Evolutionary conservation across 805 yeast species (phyloP), one percentile per base, ranked within the genome.

Genomic region (Ogataea polymorpha): DNA sequence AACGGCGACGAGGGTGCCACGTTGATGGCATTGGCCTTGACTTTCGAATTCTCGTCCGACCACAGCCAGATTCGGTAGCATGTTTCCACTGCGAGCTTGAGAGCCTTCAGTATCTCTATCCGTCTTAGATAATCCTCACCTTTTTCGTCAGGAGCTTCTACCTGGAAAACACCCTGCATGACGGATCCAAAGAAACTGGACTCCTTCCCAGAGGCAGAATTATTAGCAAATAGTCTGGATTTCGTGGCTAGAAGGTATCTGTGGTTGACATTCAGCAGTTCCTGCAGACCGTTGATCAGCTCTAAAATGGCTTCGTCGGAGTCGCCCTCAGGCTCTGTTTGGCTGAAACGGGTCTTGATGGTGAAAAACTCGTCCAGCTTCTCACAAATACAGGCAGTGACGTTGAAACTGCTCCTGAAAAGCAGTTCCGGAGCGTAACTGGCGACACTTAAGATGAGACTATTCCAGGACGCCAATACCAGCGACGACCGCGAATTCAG

Each of bases 101-200:
- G 75, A 5, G 89, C 74, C 33, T 77, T 65, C n/a, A 82, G 61
- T 5, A 86, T 70, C 1, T 81, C 70, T 44, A 74, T 68, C 15
- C 81, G 62, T 46, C 78, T 79, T 41, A 70, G 74, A 32, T 73
- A 75, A 23, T 73, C 77, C 11, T 75, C 71, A 14, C 74, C 63
- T 38, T 75, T 53, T 24, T 71, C 62, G 42, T 70, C 67, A 1
- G 83, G 84, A 1, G 86, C 70, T 48, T 86, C 95, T 11, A 80
- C 76, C 41, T 77, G 82, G 54, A 86, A 83, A 0, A 86, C 95
- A 2, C 93, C 93, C 47, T 82, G 85, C 39, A 86, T 83, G 17
- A 80, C 83, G 39, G 75, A 74, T 0, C 82, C 82, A 35, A 85
- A 69, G 61, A 82, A 75, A 15, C 87, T 77, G 17, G 74, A 58